Evolutionary conservation across 306 rosid species (phyloP).

Genomic region (Castanea crenata): DNA sequence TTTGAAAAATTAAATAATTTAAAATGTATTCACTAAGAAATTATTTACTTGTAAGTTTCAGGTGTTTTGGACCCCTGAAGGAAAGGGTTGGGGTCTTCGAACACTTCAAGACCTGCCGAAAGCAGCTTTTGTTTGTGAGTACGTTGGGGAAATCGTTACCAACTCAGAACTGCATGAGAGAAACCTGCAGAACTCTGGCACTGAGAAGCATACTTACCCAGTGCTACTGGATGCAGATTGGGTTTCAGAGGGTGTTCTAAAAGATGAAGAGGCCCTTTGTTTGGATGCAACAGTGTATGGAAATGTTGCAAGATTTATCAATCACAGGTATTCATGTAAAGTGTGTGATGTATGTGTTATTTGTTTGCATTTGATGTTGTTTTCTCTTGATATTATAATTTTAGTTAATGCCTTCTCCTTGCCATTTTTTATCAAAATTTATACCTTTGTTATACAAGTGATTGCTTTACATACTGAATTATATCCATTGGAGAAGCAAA

Average conservation of each 20-base stretch:
- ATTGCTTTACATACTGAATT: no score
- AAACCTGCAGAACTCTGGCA: background rate
- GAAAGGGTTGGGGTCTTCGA: conserved; percentile 35
- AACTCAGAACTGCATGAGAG: conserved; percentile 12
- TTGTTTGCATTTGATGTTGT: no score
- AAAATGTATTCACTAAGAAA: background rate
- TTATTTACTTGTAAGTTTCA: background rate
- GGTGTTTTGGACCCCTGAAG: conserved; percentile 28
- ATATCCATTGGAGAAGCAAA: no score
- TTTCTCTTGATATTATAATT: no score
- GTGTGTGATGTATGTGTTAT: no score
- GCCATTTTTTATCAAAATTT: no score
- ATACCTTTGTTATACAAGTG: no score
- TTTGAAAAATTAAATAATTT: background rate
- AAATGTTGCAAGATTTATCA: conserved; percentile 35
- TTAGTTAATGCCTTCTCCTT: no score
- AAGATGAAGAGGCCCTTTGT: conserved; percentile 25
- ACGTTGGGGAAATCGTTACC: conserved; percentile 33
- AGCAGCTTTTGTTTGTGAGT: conserved; percentile 33
- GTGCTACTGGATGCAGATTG: conserved; percentile 23
- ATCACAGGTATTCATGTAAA: conserved; percentile 25
- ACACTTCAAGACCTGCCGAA: conserved; percentile 26
- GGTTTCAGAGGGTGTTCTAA: background rate
- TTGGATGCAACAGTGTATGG: conserved; percentile 27
- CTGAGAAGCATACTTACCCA: conserved; percentile 4